Conservation (phyloP, 345 rosid genomes). For the Bretschneidera sinensis region DNA sequence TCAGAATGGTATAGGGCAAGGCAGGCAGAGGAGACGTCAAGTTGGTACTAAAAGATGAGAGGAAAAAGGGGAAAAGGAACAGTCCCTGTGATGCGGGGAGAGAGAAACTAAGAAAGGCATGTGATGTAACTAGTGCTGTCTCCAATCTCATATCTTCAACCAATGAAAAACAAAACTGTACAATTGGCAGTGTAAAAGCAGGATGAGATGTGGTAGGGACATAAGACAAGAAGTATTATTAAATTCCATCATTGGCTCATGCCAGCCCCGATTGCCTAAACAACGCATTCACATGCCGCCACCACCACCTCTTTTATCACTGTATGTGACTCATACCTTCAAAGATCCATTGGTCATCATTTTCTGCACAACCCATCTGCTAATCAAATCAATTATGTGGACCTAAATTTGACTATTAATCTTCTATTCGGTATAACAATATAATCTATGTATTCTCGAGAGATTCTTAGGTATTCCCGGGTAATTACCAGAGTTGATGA, state of each 20-base stretch:
- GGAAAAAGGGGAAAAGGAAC: conserved; percentile 9
- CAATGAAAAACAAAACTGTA: no score
- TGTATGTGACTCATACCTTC: no score
- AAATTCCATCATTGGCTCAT: conserved; percentile 26
- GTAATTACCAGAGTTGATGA: no score
- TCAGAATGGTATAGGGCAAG: conserved; percentile 17
- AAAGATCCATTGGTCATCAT: no score
- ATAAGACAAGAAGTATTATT: conserved; percentile 27
- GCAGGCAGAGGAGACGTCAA: conserved; percentile 3
- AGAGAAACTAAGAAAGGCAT: background rate
- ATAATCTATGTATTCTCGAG: no score
- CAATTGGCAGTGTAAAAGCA: background rate
- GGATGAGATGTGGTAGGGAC: conserved; percentile 26
- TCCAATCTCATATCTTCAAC: no score
- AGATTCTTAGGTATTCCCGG: no score
- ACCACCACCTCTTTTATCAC: background rate
- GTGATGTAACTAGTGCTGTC: background rate
- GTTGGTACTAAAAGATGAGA: conserved; percentile 3
- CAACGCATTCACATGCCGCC: conserved; percentile 18
- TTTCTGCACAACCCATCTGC: no score
- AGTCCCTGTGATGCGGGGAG: conserved; percentile 6
- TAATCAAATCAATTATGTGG: no score
- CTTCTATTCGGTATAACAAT: no score
- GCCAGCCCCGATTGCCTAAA: conserved; percentile 20
- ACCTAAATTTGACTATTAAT: no score